Percentiles rank a stretch among this genome's conserved stretches.
phyloP scores from a whole-genome alignment of 352 stramenopile genomes.

The Pythium sp. region DNA sequence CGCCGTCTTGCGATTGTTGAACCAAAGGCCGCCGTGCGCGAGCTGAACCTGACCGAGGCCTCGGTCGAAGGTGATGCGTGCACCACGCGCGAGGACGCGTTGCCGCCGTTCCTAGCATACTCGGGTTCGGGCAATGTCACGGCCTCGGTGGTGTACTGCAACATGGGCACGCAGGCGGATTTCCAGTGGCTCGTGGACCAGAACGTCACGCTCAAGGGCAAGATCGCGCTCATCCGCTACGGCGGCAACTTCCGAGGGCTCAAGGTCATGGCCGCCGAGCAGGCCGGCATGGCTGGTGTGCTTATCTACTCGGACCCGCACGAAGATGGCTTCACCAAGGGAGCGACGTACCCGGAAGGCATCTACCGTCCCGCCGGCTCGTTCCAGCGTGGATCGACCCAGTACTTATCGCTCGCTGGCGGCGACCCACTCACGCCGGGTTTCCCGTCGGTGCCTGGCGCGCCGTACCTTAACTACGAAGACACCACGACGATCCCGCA shows the following conservation, averaged over 20 bases:
- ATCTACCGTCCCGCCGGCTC: slow-evolving; percentile 70
- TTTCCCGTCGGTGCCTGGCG: slow-evolving; percentile 40
- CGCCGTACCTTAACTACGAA: slow-evolving; percentile 39
- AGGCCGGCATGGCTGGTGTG: slow-evolving; percentile 67
- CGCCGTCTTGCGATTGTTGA: slow-evolving; percentile 45
- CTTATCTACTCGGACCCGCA: slow-evolving; percentile 89
- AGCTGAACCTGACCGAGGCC: slow-evolving; percentile 59
- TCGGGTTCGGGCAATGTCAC: slow-evolving; percentile 69
- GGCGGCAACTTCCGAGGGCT: slow-evolving; percentile 67
- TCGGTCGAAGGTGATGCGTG: slow-evolving; percentile 63
- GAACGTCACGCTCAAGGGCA: slow-evolving; percentile 71
- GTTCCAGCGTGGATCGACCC: slow-evolving; percentile 83
- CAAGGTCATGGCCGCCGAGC: slow-evolving; percentile 85
- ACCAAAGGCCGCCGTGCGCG: slow-evolving; percentile 24
- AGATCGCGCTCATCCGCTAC: slow-evolving; percentile 86
- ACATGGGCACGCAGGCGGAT: slow-evolving; percentile 79
- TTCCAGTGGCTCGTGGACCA: slow-evolving; percentile 71
- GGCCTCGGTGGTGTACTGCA: slow-evolving; percentile 82
- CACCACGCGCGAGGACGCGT: slow-evolving; percentile 45
- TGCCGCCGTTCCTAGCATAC: slow-evolving; percentile 84
- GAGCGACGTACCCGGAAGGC: slow-evolving; percentile 74
- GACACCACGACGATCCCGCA: slow-evolving; percentile 59
- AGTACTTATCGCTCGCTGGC: slow-evolving; percentile 73
- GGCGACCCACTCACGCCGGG: slow-evolving; percentile 69
- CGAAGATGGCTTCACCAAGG: slow-evolving; percentile 75